Conservation (phyloP, 1,139 yeast species). For the Sugiyamaella grinbergsii region DNA sequence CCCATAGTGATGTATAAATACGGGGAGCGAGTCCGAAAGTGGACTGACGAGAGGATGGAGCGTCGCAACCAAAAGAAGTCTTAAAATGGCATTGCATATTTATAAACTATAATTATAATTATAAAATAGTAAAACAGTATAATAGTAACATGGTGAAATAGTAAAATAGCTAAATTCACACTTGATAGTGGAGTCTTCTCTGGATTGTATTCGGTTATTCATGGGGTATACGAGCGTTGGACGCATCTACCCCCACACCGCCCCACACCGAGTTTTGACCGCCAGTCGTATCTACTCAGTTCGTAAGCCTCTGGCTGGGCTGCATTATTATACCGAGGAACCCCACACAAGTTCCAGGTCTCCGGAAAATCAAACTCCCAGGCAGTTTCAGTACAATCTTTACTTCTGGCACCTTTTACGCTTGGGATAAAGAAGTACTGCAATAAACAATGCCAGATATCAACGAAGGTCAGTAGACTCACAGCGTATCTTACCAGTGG, state of each 20-base stretch:
- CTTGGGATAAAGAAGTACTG: no score
- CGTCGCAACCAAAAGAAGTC: constrained; percentile 7
- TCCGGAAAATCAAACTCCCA: not conserved
- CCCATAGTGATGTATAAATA: constrained; percentile 58
- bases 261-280: not conserved
- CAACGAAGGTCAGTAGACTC: constrained; percentile 19
- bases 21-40: constrained; percentile 57
- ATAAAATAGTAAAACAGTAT: not conserved
- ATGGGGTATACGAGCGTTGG: no score
- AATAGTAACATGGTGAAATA: no score
- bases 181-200: no score
- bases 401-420: no score
- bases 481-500: no score
- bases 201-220: no score
- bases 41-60: constrained; percentile 55
- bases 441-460: constrained; percentile 12
- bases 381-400: no score
- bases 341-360: not conserved
- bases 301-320: not conserved
- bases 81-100: not conserved
- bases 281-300: not conserved
- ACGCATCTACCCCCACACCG: constrained; percentile 5
- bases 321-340: not conserved
- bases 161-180: no score
- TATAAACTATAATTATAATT: no score